These are phyloP conservation scores for Backusella macrospora DNA, from an alignment of 192 early-diverging fungal genomes.

Conservation along the genomic window DNA sequence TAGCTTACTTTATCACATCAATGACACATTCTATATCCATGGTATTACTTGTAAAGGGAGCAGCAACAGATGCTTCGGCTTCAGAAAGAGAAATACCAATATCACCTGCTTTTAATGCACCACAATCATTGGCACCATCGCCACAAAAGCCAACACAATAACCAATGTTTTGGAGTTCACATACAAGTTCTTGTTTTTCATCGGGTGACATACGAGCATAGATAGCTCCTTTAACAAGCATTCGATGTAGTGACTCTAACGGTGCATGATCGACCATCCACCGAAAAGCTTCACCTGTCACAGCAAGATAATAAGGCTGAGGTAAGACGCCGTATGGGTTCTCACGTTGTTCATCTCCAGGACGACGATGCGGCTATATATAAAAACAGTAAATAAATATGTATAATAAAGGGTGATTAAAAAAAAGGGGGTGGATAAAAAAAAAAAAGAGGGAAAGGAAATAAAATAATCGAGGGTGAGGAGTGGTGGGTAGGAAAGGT, in stretches of 20 bases:
- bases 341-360: background rate
- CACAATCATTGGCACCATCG: conserved; percentile 99
- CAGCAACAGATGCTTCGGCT: conserved; percentile 97
- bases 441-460: background rate
- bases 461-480: background rate
- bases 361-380: conserved; percentile 11
- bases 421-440: background rate
- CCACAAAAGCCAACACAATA: conserved; percentile 98
- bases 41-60: conserved; percentile 91
- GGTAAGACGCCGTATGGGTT: background rate
- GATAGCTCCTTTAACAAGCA: conserved; percentile 90
- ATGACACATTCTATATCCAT: conserved; percentile 94
- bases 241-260: conserved; percentile 62
- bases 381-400: conserved; percentile 13
- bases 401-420: background rate
- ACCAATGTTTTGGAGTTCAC: conserved; percentile 84
- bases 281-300: conserved; percentile 96
- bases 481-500: background rate
- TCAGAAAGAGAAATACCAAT: conserved; percentile 96
- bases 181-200: conserved; percentile 94
- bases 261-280: conserved; percentile 88
- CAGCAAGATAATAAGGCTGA: conserved; percentile 74
- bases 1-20: conserved; percentile 71
- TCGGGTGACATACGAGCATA: conserved; percentile 99
- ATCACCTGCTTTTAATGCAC: conserved; percentile 94